A percentile compares a stretch with the other conserved stretches of the same genome.
Evolutionary conservation across 2,329 filamentous ascomycete species (phyloP).

Genomic region (Penicillium sp.): DNA sequence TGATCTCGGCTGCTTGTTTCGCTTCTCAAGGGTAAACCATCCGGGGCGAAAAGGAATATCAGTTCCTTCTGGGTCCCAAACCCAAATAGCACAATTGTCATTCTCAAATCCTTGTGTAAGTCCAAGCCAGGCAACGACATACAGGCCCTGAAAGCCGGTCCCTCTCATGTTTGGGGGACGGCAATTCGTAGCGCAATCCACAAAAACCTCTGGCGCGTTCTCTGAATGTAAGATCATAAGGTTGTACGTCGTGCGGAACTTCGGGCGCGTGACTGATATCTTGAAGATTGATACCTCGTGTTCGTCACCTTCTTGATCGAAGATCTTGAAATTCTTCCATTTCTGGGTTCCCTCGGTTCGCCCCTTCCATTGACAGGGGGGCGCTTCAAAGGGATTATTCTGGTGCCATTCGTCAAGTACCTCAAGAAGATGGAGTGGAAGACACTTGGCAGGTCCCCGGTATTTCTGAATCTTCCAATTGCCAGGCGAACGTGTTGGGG

Average conservation of each 20-base stretch:
- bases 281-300: conserved; percentile 7
- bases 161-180: not conserved
- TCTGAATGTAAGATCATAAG: not conserved
- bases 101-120: conserved; percentile 1
- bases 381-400: not conserved
- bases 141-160: not conserved
- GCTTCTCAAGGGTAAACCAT: not conserved
- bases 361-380: not conserved
- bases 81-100: conserved; percentile 8
- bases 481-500: not conserved
- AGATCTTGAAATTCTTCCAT: conserved; percentile 12
- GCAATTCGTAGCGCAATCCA: not conserved
- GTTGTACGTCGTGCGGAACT: not conserved
- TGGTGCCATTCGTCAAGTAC: not conserved
- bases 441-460: not conserved
- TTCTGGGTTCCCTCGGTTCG: not conserved
- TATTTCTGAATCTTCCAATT: not conserved
- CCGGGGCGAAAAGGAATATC: not conserved
- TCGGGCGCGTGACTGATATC: conserved; percentile 2
- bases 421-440: not conserved
- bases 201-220: not conserved
- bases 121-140: conserved; percentile 13
- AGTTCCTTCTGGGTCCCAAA: not conserved
- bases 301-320: conserved; percentile 13
- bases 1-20: not conserved